Evolutionary conservation across 2,329 filamentous ascomycete genomes (phyloP).

Genomic region (Decorospora gaudefroyi): DNA sequence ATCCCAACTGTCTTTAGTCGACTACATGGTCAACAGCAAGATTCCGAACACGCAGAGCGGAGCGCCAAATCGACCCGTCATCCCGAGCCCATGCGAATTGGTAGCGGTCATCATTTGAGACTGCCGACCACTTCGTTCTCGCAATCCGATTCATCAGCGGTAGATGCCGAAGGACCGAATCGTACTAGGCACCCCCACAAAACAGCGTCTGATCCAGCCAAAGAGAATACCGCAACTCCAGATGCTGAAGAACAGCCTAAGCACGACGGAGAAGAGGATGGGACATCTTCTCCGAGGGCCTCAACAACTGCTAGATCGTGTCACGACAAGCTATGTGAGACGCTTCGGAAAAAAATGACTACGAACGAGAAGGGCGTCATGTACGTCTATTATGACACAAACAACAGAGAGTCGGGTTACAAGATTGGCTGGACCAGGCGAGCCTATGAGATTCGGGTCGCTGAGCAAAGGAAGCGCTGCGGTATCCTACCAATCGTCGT

Average conservation of each 20-base stretch:
- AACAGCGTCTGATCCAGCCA: neutral
- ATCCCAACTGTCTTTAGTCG: too few relatives aligned
- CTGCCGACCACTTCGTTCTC: too few relatives aligned
- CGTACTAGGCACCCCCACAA: too few relatives aligned
- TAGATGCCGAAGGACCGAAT: too few relatives aligned
- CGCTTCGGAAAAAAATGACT: neutral
- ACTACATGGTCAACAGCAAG: too few relatives aligned
- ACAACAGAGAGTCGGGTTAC: neutral
- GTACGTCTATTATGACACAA: constrained; percentile 10
- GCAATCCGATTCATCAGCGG: too few relatives aligned
- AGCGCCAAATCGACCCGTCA: too few relatives aligned
- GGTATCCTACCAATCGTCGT: neutral
- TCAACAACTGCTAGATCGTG: neutral
- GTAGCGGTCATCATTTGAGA: too few relatives aligned
- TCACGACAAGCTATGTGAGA: constrained; percentile 3
- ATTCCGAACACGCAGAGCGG: too few relatives aligned
- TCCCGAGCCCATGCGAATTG: too few relatives aligned
- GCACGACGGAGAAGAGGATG: too few relatives aligned
- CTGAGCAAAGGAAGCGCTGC: constrained; percentile 8
- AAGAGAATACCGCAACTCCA: neutral
- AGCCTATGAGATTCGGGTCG: constrained; percentile 1
- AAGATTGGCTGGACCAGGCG: constrained; percentile 18
- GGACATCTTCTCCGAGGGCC: neutral
- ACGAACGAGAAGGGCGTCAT: constrained; percentile 5
- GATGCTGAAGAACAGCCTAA: too few relatives aligned